These are phyloP conservation scores for Leucogyrophana mollusca DNA, from an alignment of 768 basidiomycete species.

Conservation along the genomic window DNA sequence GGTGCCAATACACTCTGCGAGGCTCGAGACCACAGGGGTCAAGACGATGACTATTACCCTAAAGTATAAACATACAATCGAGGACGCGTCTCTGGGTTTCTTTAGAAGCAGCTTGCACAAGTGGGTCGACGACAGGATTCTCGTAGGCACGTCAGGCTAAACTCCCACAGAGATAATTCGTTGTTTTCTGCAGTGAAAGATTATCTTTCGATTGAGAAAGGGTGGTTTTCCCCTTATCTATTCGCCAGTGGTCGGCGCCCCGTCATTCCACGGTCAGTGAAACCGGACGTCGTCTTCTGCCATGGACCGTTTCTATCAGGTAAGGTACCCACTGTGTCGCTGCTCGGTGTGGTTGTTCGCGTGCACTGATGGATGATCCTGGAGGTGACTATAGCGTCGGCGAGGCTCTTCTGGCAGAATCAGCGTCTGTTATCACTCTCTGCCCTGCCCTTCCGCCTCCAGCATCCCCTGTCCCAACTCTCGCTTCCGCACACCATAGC, in stretches of 20 bases:
- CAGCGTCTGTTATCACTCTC: conserved; percentile 50
- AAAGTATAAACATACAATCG: conserved; percentile 54
- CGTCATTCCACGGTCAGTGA: conserved; percentile 60
- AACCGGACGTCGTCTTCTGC: conserved; percentile 63
- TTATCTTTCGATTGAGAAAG: conserved; percentile 61
- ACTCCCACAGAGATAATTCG: conserved; percentile 44
- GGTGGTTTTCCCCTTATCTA: conserved; percentile 68
- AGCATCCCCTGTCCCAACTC: conserved; percentile 6
- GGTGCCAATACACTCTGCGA: conserved; percentile 51
- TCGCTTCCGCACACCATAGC: conserved; percentile 24
- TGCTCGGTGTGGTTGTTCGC: not conserved
- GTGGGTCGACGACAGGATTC: conserved; percentile 29
- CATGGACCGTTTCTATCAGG: conserved; percentile 64
- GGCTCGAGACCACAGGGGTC: conserved; percentile 55
- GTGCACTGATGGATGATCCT: not conserved
- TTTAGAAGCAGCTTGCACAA: conserved; percentile 59
- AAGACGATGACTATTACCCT: conserved; percentile 60
- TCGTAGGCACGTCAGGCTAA: not conserved
- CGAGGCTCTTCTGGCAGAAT: conserved; percentile 55
- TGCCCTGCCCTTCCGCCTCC: conserved; percentile 28
- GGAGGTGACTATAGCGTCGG: conserved; percentile 63
- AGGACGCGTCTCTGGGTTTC: conserved; percentile 60
- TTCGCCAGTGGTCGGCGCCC: conserved; percentile 61
- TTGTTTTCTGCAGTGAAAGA: conserved; percentile 61
- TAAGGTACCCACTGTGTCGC: conserved; percentile 15